Conservation (phyloP, 2,329 filamentous ascomycete species). For the Scorias spongiosa region DNA sequence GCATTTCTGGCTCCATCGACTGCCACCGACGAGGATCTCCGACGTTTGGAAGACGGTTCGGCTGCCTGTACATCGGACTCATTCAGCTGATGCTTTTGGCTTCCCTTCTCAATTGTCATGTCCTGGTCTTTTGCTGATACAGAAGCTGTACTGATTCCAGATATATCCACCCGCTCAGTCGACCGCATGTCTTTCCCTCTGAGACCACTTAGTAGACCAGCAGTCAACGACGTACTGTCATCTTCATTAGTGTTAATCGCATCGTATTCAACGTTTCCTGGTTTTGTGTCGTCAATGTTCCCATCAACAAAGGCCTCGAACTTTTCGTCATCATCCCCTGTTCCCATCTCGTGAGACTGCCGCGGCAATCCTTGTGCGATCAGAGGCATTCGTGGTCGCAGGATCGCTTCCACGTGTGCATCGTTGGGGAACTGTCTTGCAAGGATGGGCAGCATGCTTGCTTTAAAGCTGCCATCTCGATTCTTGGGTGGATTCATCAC, state of each 20-base stretch:
- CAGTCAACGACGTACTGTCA: neutral
- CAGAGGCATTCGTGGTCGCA: slow-evolving; percentile 35
- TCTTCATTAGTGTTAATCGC: neutral
- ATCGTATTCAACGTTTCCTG: neutral
- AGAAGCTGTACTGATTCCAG: neutral
- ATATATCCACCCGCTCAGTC: neutral
- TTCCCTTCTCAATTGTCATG: no score
- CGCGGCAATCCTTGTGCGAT: slow-evolving; percentile 13
- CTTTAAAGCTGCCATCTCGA: slow-evolving; percentile 33
- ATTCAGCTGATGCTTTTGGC: no score
- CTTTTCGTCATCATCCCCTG: neutral
- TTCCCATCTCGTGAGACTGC: neutral
- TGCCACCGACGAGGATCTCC: no score
- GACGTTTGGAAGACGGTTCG: no score
- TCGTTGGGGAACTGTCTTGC: slow-evolving; percentile 48
- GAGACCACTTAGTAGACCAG: slow-evolving; percentile 4
- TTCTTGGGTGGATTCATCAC: slow-evolving; percentile 60
- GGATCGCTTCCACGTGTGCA: slow-evolving; percentile 55
- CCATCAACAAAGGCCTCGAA: slow-evolving; percentile 1
- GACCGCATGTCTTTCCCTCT: slow-evolving; percentile 1
- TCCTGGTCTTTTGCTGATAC: neutral
- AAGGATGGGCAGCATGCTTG: slow-evolving; percentile 70
- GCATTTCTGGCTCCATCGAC: no score
- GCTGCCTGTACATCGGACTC: no score
- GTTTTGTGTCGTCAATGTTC: slow-evolving; percentile 1